These are phyloP conservation scores for Tothia fuscella DNA, from an alignment of 2,329 filamentous ascomycete species.

Conservation along the genomic window DNA sequence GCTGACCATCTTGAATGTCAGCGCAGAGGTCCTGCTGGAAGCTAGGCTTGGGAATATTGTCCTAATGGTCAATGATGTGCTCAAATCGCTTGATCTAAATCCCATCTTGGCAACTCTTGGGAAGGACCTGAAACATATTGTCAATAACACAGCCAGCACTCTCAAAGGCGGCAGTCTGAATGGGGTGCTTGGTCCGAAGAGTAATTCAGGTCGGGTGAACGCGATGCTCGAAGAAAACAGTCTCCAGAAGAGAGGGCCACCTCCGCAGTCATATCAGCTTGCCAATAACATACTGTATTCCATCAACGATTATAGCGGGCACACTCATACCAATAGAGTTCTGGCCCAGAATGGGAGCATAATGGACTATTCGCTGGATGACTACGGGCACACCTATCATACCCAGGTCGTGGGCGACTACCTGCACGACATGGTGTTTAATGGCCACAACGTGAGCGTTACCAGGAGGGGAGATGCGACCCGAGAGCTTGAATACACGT, in stretches of 20 bases:
- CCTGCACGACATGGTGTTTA: conserved; percentile 41
- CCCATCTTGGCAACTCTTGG: conserved; percentile 46
- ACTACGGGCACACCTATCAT: conserved; percentile 36
- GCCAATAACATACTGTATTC: conserved; percentile 52
- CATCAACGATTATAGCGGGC: conserved; percentile 47
- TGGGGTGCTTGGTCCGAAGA: no score
- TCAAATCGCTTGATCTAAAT: conserved; percentile 48
- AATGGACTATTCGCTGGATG: conserved; percentile 42
- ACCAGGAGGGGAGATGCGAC: conserved; percentile 32
- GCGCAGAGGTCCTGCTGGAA: conserved; percentile 46
- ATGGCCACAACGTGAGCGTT: conserved; percentile 33
- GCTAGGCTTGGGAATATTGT: conserved; percentile 49
- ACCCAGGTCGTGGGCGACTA: conserved; percentile 38
- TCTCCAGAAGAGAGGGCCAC: no score
- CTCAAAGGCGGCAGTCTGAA: no score
- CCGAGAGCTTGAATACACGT: conserved; percentile 42
- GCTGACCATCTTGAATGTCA: conserved; percentile 46
- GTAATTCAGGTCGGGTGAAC: no score
- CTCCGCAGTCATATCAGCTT: no score
- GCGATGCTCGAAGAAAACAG: no score
- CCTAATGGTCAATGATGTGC: conserved; percentile 45
- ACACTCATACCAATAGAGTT: conserved; percentile 42
- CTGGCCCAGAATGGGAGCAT: conserved; percentile 44
- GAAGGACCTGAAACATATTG: conserved; percentile 35
- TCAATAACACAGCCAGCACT: conserved; percentile 29